phyloP scores from a whole-genome alignment of 1,284 basidiomycete genomes.

The Cerioporus squamosus region DNA sequence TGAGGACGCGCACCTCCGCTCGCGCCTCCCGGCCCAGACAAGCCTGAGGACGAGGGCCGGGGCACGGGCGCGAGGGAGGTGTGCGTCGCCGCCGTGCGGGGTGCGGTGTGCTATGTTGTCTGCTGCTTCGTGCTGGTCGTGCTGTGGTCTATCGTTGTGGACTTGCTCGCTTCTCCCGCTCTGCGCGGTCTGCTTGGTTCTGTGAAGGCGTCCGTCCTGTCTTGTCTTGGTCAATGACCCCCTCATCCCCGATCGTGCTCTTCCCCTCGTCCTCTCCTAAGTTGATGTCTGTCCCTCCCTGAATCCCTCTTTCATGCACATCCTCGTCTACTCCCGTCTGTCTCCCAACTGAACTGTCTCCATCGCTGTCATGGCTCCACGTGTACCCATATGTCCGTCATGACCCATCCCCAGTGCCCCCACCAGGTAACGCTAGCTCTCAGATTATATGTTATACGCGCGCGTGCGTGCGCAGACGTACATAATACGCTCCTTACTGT shows the following conservation, averaged over 20 bases:
- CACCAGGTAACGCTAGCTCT: background rate
- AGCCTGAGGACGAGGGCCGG: background rate
- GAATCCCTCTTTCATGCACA: no score
- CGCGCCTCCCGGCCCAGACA: background rate
- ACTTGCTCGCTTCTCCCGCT: background rate
- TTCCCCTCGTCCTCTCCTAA: no score
- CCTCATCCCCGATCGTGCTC: no score
- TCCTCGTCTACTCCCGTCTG: background rate
- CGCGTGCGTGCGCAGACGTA: no score
- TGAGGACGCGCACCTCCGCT: slow-evolving; percentile 8
- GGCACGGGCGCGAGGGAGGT: background rate
- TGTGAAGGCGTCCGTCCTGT: no score
- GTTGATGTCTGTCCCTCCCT: no score
- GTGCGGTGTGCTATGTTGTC: background rate
- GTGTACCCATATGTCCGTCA: background rate
- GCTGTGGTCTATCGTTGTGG: slow-evolving; percentile 6
- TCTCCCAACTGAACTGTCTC: background rate
- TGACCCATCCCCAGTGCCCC: background rate
- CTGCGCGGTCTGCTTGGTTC: no score
- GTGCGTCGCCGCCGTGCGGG: background rate
- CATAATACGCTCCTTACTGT: slow-evolving; percentile 6
- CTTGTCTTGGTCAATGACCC: no score
- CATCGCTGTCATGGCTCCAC: no score
- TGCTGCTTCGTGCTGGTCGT: slow-evolving; percentile 4
- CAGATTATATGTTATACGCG: no score